Base-by-base conservation (phyloP, 2,329 filamentous ascomycete species). In the Penicillium concentricum region DNA sequence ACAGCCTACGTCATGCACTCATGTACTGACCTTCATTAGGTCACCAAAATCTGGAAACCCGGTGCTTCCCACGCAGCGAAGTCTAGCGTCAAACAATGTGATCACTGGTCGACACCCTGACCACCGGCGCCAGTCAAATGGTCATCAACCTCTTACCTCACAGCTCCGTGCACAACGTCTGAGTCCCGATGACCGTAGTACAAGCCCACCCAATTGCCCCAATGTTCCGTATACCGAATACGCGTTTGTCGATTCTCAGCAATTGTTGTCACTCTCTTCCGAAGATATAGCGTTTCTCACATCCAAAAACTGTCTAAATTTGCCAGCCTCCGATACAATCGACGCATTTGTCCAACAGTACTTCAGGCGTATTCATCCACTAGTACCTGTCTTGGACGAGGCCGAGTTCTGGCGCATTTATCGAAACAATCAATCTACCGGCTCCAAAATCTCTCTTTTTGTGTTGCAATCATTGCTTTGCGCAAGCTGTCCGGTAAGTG, bases 241-340 rank as follows among this genome's bases (percentile, higher is more conserved):
- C 28, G 39, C 38, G 4, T 72, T 72, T 30, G 41, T 72, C 24
- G 57, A 67, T 24, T 46, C 61, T 12, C 53, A 56, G 7, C 44
- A 60, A 16, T 47, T 68, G 22, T 47, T 51, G 2, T 52, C 39
- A 8, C 54, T 72, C 2, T 59, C 67, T 47, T 72, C 75, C 0
- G 77, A 80, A 60, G 79, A 82, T 61, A 73, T 80, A 57, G 77
- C 76, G 57, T 81, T 77, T 58, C 69, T 82, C 35, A 74, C 77
- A 47, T 70, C 75, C 1, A 78, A 82, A 58, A 76, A 77, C 5
- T 81, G 79, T 59, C 69, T 82, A 2, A 73, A 74, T 18, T 67
- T 82, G 7, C 80, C 80, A 0, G 75, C 72, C 0, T 69, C 72
- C 22, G 57, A 68, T 0, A 68, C 78, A 1, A 67, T 81, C 0